phyloP scores from a whole-genome alignment of 2,329 filamentous ascomycete species.

The Paramyrothecium roridum region DNA sequence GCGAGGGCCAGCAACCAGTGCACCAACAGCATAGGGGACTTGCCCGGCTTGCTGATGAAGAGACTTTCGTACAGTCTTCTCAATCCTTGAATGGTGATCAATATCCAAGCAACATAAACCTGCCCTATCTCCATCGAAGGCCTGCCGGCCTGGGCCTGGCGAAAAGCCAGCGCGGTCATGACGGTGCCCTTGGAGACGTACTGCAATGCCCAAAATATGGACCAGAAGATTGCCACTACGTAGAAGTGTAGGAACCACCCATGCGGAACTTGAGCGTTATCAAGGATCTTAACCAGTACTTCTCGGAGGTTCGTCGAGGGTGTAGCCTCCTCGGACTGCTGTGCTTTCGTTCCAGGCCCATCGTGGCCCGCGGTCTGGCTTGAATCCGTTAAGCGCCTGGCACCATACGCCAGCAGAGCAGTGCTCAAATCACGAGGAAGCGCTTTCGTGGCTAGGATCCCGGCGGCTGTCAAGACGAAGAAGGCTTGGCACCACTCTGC shows the following conservation, averaged over 20 bases:
- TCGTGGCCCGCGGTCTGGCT: neutral
- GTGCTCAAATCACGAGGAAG: slow-evolving; percentile 41
- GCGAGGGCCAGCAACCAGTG: slow-evolving; percentile 77
- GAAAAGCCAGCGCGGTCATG: slow-evolving; percentile 44
- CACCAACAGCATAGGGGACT: slow-evolving; percentile 78
- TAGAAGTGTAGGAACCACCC: slow-evolving; percentile 92
- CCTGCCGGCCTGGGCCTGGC: slow-evolving; percentile 22
- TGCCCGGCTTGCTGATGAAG: slow-evolving; percentile 55
- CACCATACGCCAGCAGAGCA: slow-evolving; percentile 49
- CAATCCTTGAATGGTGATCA: slow-evolving; percentile 73
- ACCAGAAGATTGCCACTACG: slow-evolving; percentile 63
- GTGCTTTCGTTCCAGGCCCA: slow-evolving; percentile 12
- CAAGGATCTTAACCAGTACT: slow-evolving; percentile 25
- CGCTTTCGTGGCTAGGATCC: slow-evolving; percentile 37
- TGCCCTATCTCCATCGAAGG: slow-evolving; percentile 55
- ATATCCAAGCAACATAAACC: slow-evolving; percentile 62
- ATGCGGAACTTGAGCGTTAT: slow-evolving; percentile 67
- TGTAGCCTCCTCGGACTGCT: slow-evolving; percentile 2
- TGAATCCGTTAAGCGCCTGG: slow-evolving; percentile 29
- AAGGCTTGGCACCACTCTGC: slow-evolving; percentile 40
- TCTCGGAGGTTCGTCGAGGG: slow-evolving; percentile 13
- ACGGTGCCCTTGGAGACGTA: slow-evolving; percentile 51
- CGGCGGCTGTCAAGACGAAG: slow-evolving; percentile 39
- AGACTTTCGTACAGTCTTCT: slow-evolving; percentile 76
- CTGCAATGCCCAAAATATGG: slow-evolving; percentile 71